phyloP scores from a whole-genome alignment of 2,329 filamentous ascomycete genomes.

The Aspergillus glaucus region DNA sequence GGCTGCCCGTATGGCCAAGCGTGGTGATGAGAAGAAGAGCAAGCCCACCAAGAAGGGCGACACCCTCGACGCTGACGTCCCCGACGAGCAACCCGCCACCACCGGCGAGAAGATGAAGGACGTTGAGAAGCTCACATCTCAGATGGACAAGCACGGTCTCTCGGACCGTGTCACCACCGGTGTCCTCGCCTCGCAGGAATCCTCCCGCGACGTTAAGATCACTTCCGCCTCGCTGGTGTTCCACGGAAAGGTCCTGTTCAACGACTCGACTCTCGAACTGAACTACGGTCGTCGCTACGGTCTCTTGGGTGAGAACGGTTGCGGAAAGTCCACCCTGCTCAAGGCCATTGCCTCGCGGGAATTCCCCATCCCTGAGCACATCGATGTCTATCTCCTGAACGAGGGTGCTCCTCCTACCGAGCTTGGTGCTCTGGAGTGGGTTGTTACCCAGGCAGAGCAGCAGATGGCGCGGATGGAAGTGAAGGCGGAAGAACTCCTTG shows the following conservation, averaged over 20 bases:
- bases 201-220: slow-evolving; percentile 95
- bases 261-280: slow-evolving; percentile 87
- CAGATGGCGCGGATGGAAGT: slow-evolving; percentile 7
- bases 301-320: slow-evolving; percentile 96
- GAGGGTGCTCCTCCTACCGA: slow-evolving; percentile 89
- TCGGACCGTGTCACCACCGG: slow-evolving; percentile 98
- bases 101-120: slow-evolving; percentile 67
- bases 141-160: slow-evolving; percentile 93
- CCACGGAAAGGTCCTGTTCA: slow-evolving; percentile 94
- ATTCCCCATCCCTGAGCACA: slow-evolving; percentile 89
- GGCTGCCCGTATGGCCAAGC: slow-evolving; percentile 62
- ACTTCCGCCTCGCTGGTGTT: slow-evolving; percentile 89
- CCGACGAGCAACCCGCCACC: slow-evolving; percentile 60
- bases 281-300: slow-evolving; percentile 91
- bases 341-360: slow-evolving; percentile 92
- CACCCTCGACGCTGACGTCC: slow-evolving; percentile 54
- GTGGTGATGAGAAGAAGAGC: slow-evolving; percentile 66
- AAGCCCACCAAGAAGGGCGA: slow-evolving; percentile 61
- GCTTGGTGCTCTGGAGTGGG: slow-evolving; percentile 91
- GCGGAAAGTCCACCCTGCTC: slow-evolving; percentile 95
- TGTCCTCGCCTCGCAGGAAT: slow-evolving; percentile 76
- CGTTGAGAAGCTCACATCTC: slow-evolving; percentile 79
- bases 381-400: slow-evolving; percentile 98
- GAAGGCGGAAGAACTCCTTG: slow-evolving; percentile 79
- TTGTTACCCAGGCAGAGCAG: slow-evolving; percentile 88